phyloP scores from a whole-genome alignment of 2,329 filamentous ascomycete species.

The Penicillium sp. region DNA sequence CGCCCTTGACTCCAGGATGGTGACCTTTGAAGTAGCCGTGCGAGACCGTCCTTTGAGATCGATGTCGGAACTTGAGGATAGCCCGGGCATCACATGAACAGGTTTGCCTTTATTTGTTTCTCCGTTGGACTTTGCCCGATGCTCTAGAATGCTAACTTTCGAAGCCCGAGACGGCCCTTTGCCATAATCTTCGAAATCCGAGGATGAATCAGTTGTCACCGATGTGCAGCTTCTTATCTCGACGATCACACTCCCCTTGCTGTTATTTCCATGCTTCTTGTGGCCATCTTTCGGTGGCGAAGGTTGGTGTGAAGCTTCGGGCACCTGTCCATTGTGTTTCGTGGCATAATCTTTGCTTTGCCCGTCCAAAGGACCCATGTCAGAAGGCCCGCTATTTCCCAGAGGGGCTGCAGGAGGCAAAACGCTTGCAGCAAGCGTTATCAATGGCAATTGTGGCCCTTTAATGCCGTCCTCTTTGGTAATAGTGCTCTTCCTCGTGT shows the following conservation, averaged over 20 bases:
- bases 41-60: not conserved
- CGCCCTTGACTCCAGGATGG: conserved; percentile 3
- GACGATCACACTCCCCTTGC: not conserved
- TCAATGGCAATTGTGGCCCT: conserved; percentile 12
- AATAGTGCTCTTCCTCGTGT: not conserved
- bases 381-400: not conserved
- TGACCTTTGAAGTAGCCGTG: not conserved
- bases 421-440: not conserved
- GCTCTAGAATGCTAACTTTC: conserved; percentile 7
- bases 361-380: not conserved
- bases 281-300: not conserved
- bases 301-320: not conserved
- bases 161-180: not conserved
- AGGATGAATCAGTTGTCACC: not conserved
- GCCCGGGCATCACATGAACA: not conserved
- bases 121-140: not conserved
- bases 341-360: not conserved
- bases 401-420: not conserved
- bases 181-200: not conserved
- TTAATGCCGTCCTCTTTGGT: not conserved
- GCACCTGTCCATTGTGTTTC: not conserved
- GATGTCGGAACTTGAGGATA: not conserved
- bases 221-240: conserved; percentile 14
- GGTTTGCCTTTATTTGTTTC: not conserved
- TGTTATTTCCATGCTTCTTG: not conserved